phyloP scores from a whole-genome alignment of 306 rosid genomes.

The Mimosa bimucronata region DNA sequence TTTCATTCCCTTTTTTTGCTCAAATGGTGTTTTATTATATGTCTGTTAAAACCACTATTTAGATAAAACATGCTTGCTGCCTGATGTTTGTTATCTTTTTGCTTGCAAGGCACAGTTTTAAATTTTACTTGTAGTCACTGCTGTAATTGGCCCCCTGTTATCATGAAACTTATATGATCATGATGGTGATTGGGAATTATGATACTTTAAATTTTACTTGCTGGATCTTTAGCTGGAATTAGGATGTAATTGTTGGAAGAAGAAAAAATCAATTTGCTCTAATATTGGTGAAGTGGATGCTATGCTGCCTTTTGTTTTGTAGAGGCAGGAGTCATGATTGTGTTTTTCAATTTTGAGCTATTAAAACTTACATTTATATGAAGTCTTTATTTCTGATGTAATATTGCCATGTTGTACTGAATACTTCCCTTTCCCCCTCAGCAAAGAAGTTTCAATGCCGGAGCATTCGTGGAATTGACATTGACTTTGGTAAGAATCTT shows the following conservation, averaged over 20 bases:
- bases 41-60: not conserved
- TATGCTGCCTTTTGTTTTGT: not conserved
- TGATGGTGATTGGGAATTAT: not conserved
- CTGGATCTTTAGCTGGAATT: not conserved
- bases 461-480: constrained; percentile 87
- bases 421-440: constrained; percentile 35
- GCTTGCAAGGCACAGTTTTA: not conserved
- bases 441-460: constrained; percentile 78
- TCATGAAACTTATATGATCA: not conserved
- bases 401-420: constrained; percentile 10
- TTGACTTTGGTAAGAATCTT: constrained; percentile 75
- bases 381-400: not conserved
- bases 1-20: not conserved
- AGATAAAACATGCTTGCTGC: not conserved
- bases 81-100: not conserved
- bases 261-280: not conserved
- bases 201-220: not conserved
- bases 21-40: not conserved
- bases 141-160: not conserved
- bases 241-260: not conserved
- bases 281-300: not conserved
- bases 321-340: not conserved
- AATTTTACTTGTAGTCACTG: not conserved
- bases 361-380: not conserved
- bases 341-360: not conserved